Conservation (phyloP, 306 rosid species). For the Cicer yamashitae region DNA sequence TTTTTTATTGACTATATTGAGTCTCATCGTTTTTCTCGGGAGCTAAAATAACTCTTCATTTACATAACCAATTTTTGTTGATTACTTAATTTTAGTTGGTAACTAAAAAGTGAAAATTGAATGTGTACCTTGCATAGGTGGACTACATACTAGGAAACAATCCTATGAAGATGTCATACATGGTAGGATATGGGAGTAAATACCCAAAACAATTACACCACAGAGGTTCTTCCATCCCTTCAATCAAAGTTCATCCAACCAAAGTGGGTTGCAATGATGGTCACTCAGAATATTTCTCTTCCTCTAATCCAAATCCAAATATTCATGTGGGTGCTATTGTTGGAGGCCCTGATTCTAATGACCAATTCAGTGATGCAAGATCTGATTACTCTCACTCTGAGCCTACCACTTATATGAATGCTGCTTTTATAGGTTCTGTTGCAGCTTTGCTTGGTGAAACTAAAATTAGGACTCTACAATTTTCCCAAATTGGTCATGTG, state of each 20-base stretch:
- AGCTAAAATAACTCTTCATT: too few species aligned
- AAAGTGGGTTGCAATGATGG: slow-evolving; percentile 78
- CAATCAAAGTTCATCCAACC: slow-evolving; percentile 51
- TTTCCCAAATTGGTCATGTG: neutral
- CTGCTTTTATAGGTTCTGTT: slow-evolving; percentile 79
- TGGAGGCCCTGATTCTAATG: slow-evolving; percentile 80
- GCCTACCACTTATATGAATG: slow-evolving; percentile 80
- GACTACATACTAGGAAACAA: slow-evolving; percentile 83
- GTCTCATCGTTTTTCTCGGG: too few species aligned
- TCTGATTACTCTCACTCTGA: slow-evolving; percentile 79
- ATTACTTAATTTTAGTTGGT: neutral
- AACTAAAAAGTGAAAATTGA: neutral
- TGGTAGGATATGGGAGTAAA: slow-evolving; percentile 81
- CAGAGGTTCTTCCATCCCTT: slow-evolving; percentile 87
- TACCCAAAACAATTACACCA: slow-evolving; percentile 78
- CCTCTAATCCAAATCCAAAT: slow-evolving; percentile 72
- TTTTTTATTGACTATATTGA: too few species aligned
- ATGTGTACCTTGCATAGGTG: slow-evolving; percentile 49
- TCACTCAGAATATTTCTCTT: slow-evolving; percentile 50
- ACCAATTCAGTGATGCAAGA: slow-evolving; percentile 66
- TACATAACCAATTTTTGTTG: neutral
- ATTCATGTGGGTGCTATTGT: slow-evolving; percentile 77
- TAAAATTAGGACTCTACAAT: neutral
- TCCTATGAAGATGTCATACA: slow-evolving; percentile 74
- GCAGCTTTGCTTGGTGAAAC: slow-evolving; percentile 59